Conservation (phyloP, 768 basidiomycete genomes). For the Lentinula guzmanii region DNA sequence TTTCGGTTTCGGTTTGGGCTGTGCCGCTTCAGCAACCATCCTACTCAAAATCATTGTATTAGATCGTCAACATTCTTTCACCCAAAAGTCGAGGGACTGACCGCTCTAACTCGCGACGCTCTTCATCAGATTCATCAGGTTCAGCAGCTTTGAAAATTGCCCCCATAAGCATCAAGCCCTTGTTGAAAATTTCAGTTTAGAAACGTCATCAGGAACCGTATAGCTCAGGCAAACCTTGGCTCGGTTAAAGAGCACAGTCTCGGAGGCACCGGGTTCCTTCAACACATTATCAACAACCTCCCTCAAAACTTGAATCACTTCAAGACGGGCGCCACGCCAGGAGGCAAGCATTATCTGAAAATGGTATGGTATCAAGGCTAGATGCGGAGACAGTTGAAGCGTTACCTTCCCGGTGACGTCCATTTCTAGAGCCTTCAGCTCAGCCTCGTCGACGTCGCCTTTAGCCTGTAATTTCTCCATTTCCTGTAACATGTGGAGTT, state of each 20-base stretch:
- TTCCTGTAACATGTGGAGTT: constrained; percentile 40
- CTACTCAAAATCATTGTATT: constrained; percentile 27
- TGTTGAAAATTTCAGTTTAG: constrained; percentile 2
- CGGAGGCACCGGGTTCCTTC: constrained; percentile 70
- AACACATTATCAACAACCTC: constrained; percentile 82
- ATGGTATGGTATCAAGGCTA: not conserved
- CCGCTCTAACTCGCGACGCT: constrained; percentile 92
- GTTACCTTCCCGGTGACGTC: constrained; percentile 87
- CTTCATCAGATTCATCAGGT: constrained; percentile 90
- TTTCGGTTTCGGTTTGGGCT: constrained; percentile 59
- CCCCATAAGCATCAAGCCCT: constrained; percentile 87
- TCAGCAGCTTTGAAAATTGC: constrained; percentile 80
- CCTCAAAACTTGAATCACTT: constrained; percentile 86
- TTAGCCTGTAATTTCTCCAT: constrained; percentile 88
- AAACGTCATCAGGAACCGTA: not conserved
- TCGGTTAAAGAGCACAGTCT: constrained; percentile 67
- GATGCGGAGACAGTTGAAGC: constrained; percentile 1
- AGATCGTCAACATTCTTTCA: not conserved
- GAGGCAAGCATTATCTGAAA: constrained; percentile 86
- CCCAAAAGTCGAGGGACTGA: constrained; percentile 25
- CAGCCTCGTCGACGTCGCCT: constrained; percentile 84
- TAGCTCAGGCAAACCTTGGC: constrained; percentile 58
- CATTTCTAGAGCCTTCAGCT: constrained; percentile 80
- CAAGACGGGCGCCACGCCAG: constrained; percentile 95
- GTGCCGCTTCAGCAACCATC: constrained; percentile 83